phyloP scores from a whole-genome alignment of 352 stramenopile genomes.

The Phytophthora citrophthora region DNA sequence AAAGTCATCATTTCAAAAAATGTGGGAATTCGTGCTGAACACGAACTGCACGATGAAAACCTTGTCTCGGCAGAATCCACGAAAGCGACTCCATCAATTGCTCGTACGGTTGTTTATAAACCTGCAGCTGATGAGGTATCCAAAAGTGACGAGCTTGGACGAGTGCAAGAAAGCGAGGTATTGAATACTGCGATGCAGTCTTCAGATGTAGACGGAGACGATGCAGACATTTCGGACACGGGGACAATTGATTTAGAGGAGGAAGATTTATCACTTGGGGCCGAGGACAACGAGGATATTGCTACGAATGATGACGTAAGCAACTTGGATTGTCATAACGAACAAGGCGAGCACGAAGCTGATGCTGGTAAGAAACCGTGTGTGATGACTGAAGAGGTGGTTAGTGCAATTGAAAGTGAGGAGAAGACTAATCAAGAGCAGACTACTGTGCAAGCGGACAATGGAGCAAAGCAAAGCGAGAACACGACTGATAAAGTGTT shows the following conservation, averaged over 20 bases:
- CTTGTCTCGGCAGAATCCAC: neutral
- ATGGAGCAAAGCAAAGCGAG: neutral
- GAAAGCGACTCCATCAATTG: neutral
- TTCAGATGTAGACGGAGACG: slow-evolving; percentile 7
- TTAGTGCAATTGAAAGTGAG: slow-evolving; percentile 2
- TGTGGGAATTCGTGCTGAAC: neutral
- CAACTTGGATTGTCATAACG: no score
- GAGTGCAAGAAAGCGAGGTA: neutral
- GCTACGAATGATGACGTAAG: neutral
- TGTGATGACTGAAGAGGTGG: neutral
- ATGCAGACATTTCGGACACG: slow-evolving; percentile 38
- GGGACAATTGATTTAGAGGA: slow-evolving; percentile 43
- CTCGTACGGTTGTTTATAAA: neutral
- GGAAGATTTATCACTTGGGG: slow-evolving; percentile 29
- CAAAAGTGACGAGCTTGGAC: neutral
- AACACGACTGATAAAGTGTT: neutral
- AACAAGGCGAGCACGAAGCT: no score
- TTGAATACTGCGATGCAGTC: neutral
- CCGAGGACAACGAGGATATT: slow-evolving; percentile 10
- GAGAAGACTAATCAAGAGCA: neutral
- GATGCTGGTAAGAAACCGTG: no score
- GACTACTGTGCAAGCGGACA: no score
- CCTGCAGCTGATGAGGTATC: neutral
- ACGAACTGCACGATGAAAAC: slow-evolving; percentile 6
- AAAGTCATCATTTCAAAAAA: neutral